Conservation (phyloP, 1,284 basidiomycete species). For the Sanghuangporus weigelae region DNA sequence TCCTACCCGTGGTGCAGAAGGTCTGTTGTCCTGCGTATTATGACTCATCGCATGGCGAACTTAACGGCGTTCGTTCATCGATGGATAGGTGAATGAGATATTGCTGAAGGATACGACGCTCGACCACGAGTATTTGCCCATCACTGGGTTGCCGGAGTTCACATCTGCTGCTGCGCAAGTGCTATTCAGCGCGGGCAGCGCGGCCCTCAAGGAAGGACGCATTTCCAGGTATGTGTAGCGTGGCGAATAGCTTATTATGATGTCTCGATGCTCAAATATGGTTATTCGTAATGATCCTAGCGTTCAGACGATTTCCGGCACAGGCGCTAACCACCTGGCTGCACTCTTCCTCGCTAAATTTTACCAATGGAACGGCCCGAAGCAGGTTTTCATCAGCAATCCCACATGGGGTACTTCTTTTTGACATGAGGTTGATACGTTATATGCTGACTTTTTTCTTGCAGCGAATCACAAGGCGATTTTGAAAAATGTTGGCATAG, state of each 20-base stretch:
- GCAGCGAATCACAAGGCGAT: constrained; percentile 89
- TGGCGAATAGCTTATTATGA: background rate
- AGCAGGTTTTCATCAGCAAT: constrained; percentile 77
- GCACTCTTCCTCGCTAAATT: constrained; percentile 85
- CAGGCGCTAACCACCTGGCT: constrained; percentile 92
- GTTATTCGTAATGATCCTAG: constrained; percentile 23
- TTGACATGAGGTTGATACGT: constrained; percentile 22
- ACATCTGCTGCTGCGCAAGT: constrained; percentile 76
- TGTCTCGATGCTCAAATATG: background rate
- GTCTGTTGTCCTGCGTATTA: constrained; percentile 32
- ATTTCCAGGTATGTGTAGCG: constrained; percentile 35
- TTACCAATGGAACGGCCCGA: constrained; percentile 68
- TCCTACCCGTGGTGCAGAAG: constrained; percentile 90
- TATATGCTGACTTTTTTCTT: background rate
- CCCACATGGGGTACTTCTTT: constrained; percentile 80
- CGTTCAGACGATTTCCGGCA: constrained; percentile 92
- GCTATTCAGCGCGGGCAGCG: constrained; percentile 73
- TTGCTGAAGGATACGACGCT: constrained; percentile 68
- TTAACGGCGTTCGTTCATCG: background rate
- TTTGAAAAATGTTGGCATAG: constrained; percentile 79
- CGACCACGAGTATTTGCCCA: constrained; percentile 94
- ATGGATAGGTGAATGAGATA: constrained; percentile 62
- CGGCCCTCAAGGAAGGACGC: constrained; percentile 67
- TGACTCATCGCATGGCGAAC: constrained; percentile 10
- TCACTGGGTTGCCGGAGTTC: constrained; percentile 83